These are phyloP conservation scores for Elymus sibiricus DNA, from an alignment of 176 grass and related monocot genomes.

Conservation along the genomic window DNA sequence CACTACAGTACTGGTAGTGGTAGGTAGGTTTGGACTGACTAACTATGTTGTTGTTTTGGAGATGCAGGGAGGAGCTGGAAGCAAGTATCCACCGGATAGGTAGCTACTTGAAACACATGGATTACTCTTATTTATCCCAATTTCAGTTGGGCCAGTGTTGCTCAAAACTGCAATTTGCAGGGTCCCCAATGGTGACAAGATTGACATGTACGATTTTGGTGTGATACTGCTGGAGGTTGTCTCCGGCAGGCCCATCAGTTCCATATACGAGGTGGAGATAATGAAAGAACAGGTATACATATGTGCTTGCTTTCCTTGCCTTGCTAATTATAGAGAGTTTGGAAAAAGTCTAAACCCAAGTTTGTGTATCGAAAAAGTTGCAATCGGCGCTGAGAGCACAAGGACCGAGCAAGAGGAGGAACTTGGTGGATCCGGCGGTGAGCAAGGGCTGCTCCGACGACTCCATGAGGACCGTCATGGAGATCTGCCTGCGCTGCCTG, in stretches of 20 bases:
- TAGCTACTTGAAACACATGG: neutral
- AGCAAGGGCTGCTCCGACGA: slow-evolving; percentile 54
- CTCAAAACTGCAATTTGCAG: slow-evolving; percentile 17
- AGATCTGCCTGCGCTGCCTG: slow-evolving; percentile 80
- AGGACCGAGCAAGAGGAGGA: slow-evolving; percentile 29
- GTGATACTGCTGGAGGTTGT: slow-evolving; percentile 81
- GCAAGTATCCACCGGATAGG: slow-evolving; percentile 30
- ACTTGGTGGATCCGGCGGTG: slow-evolving; percentile 47
- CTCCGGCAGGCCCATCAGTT: slow-evolving; percentile 56
- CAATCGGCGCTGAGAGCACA: slow-evolving; percentile 57
- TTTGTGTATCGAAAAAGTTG: slow-evolving; percentile 19
- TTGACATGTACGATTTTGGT: slow-evolving; percentile 86
- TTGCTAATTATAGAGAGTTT: too few species aligned
- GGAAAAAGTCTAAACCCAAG: too few species aligned
- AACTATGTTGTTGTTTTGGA: neutral
- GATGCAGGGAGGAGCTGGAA: slow-evolving; percentile 39
- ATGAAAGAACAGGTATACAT: slow-evolving; percentile 55
- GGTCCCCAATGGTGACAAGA: slow-evolving; percentile 52
- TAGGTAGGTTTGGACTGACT: neutral
- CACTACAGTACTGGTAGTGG: too few species aligned
- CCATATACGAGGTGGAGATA: slow-evolving; percentile 54
- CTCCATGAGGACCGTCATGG: slow-evolving; percentile 68
- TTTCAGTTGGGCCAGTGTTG: neutral
- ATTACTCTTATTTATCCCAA: neutral
- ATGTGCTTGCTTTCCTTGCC: neutral